Percentiles rank a stretch among this genome's conserved stretches.
These are phyloP conservation scores for Termitomyces sp. DNA, from an alignment of 768 basidiomycete genomes.

Conservation along the genomic window DNA sequence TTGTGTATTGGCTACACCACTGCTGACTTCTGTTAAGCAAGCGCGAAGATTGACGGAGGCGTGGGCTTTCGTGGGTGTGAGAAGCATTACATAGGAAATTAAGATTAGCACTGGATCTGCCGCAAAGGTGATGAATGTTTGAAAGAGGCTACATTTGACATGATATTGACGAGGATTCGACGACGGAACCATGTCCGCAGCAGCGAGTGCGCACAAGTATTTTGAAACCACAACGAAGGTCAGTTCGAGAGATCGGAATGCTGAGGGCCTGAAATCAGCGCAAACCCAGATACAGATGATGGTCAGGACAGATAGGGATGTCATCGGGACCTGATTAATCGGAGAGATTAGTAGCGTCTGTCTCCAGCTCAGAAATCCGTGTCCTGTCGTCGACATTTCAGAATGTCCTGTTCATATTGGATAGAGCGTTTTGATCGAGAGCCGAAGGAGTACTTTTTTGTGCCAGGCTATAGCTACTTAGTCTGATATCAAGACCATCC, in stretches of 20 bases:
- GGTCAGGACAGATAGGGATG: neutral
- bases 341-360: too few relatives aligned
- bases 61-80: neutral
- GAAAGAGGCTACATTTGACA: neutral
- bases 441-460: neutral
- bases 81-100: neutral
- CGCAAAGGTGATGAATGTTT: neutral
- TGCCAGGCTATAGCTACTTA: neutral
- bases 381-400: neutral
- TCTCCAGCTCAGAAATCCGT: neutral
- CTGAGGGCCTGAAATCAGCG: neutral
- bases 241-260: neutral
- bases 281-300: neutral
- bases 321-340: neutral
- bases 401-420: neutral
- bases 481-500: too few relatives aligned
- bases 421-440: neutral
- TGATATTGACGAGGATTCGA: neutral
- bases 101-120: neutral
- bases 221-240: neutral
- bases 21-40: slow-evolving; percentile 3
- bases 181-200: neutral
- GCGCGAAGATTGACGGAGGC: slow-evolving; percentile 2
- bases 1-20: slow-evolving; percentile 20
- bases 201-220: neutral